Conservation (phyloP, 176 grass and related monocot species). For the Phoenix roebelenii region DNA sequence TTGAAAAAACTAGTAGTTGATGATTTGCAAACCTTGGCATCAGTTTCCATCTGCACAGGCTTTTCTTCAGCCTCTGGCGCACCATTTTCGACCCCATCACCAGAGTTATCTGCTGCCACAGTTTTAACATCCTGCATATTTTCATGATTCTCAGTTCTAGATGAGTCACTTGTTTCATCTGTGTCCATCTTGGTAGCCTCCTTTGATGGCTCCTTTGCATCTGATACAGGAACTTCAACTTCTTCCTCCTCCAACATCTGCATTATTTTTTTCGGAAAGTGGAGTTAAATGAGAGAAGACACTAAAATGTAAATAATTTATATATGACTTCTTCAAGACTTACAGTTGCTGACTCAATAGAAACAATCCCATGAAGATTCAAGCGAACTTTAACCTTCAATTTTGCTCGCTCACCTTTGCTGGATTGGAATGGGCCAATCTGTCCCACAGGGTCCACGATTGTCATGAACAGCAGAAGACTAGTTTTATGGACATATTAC, state of each 20-base stretch:
- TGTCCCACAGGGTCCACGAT: conserved; percentile 14
- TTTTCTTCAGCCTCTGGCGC: conserved; percentile 44
- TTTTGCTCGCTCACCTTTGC: conserved; percentile 59
- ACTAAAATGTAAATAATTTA: not conserved
- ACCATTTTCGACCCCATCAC: conserved; percentile 52
- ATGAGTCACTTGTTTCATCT: conserved; percentile 30
- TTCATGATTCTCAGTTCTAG: conserved; percentile 31
- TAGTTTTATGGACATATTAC: no score
- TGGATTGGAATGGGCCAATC: conserved; percentile 73
- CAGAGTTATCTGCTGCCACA: conserved; percentile 23
- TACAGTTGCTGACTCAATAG: conserved; percentile 74
- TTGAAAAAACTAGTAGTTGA: not conserved
- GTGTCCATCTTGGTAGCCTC: conserved; percentile 65
- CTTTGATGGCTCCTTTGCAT: conserved; percentile 17
- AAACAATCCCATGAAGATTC: conserved; percentile 82
- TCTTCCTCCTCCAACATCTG: conserved; percentile 85
- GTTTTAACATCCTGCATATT: conserved; percentile 63
- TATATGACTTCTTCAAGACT: conserved; percentile 4
- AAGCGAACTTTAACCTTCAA: conserved; percentile 77
- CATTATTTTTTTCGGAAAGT: not conserved
- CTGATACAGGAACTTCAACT: conserved; percentile 52
- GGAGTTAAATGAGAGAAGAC: not conserved
- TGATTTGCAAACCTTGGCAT: conserved; percentile 46
- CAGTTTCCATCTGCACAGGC: conserved; percentile 80
- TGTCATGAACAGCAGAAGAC: no score